Conservation (phyloP, 148 eudicot species). For the Drosera capensis region DNA sequence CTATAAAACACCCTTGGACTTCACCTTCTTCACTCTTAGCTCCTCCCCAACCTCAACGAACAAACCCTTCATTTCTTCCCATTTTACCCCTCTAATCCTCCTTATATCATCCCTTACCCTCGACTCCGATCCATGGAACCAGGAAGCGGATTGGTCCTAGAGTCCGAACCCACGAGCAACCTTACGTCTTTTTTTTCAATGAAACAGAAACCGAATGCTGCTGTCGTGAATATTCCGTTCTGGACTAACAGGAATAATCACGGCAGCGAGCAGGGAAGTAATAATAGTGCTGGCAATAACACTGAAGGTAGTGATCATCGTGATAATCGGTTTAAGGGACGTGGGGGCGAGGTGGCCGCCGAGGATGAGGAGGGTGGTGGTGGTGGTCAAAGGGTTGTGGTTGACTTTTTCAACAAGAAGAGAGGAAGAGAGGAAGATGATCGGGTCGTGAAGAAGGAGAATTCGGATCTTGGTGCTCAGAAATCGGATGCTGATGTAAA, state of each 20-base stretch:
- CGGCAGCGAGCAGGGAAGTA: neutral
- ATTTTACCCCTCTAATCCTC: neutral
- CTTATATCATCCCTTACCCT: too few relatives aligned
- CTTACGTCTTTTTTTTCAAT: neutral
- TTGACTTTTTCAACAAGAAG: constrained; percentile 44
- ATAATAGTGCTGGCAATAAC: constrained; percentile 3
- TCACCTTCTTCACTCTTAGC: too few relatives aligned
- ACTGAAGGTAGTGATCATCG: constrained; percentile 7
- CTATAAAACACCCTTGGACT: too few relatives aligned
- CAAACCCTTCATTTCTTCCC: neutral
- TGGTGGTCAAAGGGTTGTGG: constrained; percentile 5
- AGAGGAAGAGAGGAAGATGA: neutral
- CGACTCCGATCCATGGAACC: constrained; percentile 31
- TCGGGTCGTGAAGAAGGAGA: constrained; percentile 28
- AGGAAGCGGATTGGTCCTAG: constrained; percentile 61
- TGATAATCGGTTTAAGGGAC: neutral
- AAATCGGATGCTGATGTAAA: constrained; percentile 17
- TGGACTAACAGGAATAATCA: neutral
- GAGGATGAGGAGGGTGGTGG: neutral
- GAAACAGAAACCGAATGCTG: neutral
- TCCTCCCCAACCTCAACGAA: too few relatives aligned
- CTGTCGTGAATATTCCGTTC: neutral
- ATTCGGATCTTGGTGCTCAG: constrained; percentile 7
- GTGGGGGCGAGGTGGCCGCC: neutral
- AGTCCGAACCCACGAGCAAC: constrained; percentile 40